Evolutionary conservation across 371 early-diverging fungal species (phyloP).

Genomic region (Mucor ambiguus): DNA sequence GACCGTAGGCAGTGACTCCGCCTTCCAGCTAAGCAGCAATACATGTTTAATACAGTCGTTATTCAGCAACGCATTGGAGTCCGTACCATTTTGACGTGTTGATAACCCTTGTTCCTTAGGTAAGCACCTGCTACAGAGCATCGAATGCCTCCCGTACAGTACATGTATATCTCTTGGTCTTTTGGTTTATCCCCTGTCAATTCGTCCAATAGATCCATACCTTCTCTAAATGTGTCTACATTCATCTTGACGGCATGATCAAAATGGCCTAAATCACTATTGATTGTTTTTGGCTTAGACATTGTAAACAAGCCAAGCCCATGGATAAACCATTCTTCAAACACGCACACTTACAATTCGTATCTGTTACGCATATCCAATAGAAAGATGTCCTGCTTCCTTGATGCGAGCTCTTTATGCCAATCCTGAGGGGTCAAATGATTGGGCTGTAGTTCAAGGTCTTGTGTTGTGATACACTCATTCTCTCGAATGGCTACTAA

Average conservation of each 20-base stretch:
- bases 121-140: conserved; percentile 78
- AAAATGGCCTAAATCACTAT: conserved; percentile 71
- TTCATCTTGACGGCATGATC: conserved; percentile 67
- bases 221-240: conserved; percentile 77
- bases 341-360: conserved; percentile 59
- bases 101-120: conserved; percentile 64
- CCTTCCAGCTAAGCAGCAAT: conserved; percentile 59
- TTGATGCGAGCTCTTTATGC: conserved; percentile 58
- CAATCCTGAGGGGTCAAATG: conserved; percentile 67
- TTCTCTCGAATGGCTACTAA: conserved; percentile 61
- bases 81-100: conserved; percentile 65
- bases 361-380: conserved; percentile 84
- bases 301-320: conserved; percentile 4
- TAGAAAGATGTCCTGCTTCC: conserved; percentile 37
- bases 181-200: conserved; percentile 23
- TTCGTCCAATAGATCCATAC: conserved; percentile 41
- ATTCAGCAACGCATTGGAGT: not conserved
- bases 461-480: conserved; percentile 39
- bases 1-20: conserved; percentile 80
- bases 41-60: not conserved
- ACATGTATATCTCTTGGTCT: conserved; percentile 74
- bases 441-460: conserved; percentile 57
- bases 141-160: conserved; percentile 85
- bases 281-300: not conserved
- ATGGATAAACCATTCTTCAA: not conserved